These are phyloP conservation scores for Solioccasus polychromus DNA, from an alignment of 768 basidiomycete species.

Conservation along the genomic window DNA sequence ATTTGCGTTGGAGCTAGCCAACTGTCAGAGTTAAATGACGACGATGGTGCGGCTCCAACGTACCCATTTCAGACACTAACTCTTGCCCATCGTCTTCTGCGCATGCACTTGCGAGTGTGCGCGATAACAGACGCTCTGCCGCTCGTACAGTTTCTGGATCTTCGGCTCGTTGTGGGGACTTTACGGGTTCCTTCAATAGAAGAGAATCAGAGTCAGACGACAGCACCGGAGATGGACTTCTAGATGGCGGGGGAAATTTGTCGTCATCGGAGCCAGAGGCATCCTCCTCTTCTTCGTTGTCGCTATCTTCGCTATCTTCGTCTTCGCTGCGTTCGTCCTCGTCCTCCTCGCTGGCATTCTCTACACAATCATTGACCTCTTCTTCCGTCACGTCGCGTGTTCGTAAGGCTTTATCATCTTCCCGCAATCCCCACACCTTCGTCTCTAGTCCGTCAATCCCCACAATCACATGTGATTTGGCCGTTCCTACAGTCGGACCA, in stretches of 20 bases:
- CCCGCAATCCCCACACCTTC: conserved; percentile 30
- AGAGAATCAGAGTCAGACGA: conserved; percentile 22
- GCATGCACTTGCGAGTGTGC: conserved; percentile 43
- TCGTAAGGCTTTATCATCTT: conserved; percentile 30
- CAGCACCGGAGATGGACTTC: conserved; percentile 24
- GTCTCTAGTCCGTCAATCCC: conserved; percentile 64
- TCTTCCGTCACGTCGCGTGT: neutral
- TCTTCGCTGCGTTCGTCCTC: conserved; percentile 9
- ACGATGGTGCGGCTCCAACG: neutral
- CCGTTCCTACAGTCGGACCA: conserved; percentile 60
- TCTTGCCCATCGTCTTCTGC: conserved; percentile 39
- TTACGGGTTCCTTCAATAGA: conserved; percentile 5
- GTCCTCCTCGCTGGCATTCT: neutral
- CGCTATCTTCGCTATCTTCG: conserved; percentile 2
- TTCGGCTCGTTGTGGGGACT: conserved; percentile 18
- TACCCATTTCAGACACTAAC: conserved; percentile 41
- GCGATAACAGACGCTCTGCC: conserved; percentile 43
- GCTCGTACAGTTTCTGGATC: conserved; percentile 33
- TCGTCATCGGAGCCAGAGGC: conserved; percentile 7
- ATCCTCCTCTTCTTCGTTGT: conserved; percentile 12
- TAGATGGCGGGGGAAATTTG: conserved; percentile 16
- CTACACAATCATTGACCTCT: neutral
- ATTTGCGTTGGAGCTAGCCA: conserved; percentile 44
- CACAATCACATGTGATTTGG: conserved; percentile 59
- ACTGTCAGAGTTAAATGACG: neutral